phyloP scores from a whole-genome alignment of 73 alveolate genomes.

The Stentor roeselii region DNA sequence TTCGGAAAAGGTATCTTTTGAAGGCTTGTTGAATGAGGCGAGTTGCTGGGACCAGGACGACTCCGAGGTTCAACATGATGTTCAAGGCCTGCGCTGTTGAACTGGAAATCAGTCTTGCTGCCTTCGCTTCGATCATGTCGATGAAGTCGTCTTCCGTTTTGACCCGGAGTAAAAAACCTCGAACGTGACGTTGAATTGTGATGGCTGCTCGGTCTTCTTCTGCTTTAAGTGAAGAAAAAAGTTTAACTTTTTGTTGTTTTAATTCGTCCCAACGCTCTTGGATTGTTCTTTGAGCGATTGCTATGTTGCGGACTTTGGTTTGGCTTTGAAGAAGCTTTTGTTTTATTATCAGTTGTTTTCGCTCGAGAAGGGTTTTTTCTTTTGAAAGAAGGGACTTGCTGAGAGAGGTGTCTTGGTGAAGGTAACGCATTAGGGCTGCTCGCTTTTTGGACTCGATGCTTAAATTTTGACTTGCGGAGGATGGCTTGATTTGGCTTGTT shows the following conservation, averaged over 20 bases:
- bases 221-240: background rate
- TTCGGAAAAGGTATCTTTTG: background rate
- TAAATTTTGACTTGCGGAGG: no score
- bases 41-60: conserved; percentile 3
- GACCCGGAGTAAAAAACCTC: background rate
- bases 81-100: conserved; percentile 1
- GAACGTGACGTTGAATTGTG: background rate
- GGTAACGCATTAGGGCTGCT: no score
- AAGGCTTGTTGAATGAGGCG: background rate
- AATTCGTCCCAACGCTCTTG: background rate
- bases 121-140: background rate
- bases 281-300: background rate
- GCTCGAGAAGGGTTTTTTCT: background rate
- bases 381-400: background rate
- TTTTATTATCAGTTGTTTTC: background rate
- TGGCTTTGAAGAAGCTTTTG: background rate
- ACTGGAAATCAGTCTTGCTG: background rate
- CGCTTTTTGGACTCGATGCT: no score
- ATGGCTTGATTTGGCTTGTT: no score
- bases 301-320: background rate
- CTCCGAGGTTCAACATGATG: conserved; percentile 9
- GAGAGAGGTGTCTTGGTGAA: background rate
- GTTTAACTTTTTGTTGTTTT: background rate
- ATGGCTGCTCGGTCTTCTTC: background rate
- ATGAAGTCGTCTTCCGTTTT: background rate